Evolutionary conservation across 148 eudicot species (phyloP), one percentile per base, ranked within the genome.

Genomic region (Chenopodium album): DNA sequence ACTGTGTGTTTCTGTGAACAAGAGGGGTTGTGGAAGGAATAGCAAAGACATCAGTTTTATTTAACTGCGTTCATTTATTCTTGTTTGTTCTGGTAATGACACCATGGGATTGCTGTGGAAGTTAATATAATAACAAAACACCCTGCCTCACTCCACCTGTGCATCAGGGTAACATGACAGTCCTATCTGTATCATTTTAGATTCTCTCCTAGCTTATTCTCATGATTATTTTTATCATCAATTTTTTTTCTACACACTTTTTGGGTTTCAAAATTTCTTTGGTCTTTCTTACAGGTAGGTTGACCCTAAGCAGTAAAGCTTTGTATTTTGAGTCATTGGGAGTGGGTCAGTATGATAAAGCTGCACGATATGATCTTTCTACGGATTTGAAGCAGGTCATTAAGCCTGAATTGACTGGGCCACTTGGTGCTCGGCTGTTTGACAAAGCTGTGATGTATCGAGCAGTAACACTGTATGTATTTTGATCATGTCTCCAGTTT

Each of bases 391-490:
- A 92, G 82, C 98, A 94, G 89, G 89, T 89, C 59, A 85, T 94
- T 85, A 92, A 92, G 88, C 92, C 98, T 80, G 97, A 91, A 80
- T 81, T 92, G 83, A 94, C 98, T 68, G 98, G 98, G 56, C 98
- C 98, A 31, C 84, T 94, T 82, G 98, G 98, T 85, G 94, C 97
- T 86, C 93, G 94, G 80, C 87, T 94, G 78, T 94, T 91, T 80
- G 97, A 94, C 89, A 94, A 91, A 88, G 98, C 98, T 73, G 94
- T 94, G 70, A 89, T 92, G 93, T 94, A 94, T 91, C 91, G 89
- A 86, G 90, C 98, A 79, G 78, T 86, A 48, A 78, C 88, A 76
- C 63, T 80, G 98, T 94, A 89, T 60, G 97, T 80, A 80, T 81
- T 72, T 31, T 80, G 54, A 78, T 83, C 73, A 26, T 71, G n/a